Evolutionary conservation across 2,329 filamentous ascomycete species (phyloP).

Genomic region (Balansia obtecta): DNA sequence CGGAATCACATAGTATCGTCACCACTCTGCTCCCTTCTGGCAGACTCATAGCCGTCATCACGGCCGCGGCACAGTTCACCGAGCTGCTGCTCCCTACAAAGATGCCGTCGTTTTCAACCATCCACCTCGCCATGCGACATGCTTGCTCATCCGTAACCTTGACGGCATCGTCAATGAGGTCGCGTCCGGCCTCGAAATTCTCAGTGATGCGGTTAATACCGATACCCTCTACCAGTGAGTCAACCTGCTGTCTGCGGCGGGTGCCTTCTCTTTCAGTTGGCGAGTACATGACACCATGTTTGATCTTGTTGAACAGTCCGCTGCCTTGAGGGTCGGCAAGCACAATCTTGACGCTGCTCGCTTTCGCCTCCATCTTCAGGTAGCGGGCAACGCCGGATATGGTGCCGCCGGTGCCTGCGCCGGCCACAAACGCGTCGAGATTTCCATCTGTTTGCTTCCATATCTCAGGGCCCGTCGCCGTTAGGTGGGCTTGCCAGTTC

Average conservation of each 20-base stretch:
- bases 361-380: constrained; percentile 55
- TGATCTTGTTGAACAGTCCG: constrained; percentile 82
- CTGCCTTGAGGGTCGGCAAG: constrained; percentile 91
- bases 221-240: constrained; percentile 91
- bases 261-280: constrained; percentile 83
- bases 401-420: constrained; percentile 89
- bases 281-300: constrained; percentile 93
- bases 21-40: constrained; percentile 54
- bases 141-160: constrained; percentile 83
- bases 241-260: constrained; percentile 76
- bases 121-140: constrained; percentile 84
- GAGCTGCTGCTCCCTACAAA: constrained; percentile 91
- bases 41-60: constrained; percentile 52
- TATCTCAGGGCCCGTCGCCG: constrained; percentile 82
- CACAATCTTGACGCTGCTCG: constrained; percentile 56
- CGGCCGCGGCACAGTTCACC: constrained; percentile 86
- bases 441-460: constrained; percentile 60
- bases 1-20: constrained; percentile 78
- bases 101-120: constrained; percentile 90
- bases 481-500: constrained; percentile 78
- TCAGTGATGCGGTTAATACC: constrained; percentile 89
- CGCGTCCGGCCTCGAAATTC: constrained; percentile 80
- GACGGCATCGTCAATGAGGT: constrained; percentile 82
- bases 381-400: constrained; percentile 76
- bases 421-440: constrained; percentile 81